These are phyloP conservation scores for Ascochyta viciae-villosae DNA, from an alignment of 2,329 filamentous ascomycete genomes.

Conservation along the genomic window DNA sequence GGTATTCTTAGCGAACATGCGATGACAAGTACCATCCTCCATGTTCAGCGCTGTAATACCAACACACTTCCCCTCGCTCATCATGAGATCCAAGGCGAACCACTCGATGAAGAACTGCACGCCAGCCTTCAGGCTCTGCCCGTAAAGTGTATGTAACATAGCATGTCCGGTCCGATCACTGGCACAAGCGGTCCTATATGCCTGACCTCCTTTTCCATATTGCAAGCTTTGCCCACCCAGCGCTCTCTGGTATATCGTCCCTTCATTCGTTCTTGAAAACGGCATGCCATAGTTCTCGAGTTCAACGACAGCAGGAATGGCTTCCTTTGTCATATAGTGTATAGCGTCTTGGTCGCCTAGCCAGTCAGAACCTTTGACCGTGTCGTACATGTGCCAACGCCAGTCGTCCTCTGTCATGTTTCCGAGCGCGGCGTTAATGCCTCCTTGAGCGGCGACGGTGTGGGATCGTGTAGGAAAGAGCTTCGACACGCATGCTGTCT, in stretches of 20 bases:
- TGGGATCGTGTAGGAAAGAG: conserved; percentile 70
- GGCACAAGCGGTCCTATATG: conserved; percentile 56
- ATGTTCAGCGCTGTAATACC: conserved; percentile 56
- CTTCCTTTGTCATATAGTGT: conserved; percentile 66
- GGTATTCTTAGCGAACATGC: conserved; percentile 58
- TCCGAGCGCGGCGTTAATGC: conserved; percentile 66
- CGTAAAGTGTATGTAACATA: conserved; percentile 60
- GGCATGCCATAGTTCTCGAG: conserved; percentile 64
- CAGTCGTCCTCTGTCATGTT: conserved; percentile 65
- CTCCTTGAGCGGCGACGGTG: conserved; percentile 72
- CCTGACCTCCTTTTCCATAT: conserved; percentile 58
- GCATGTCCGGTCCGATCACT: conserved; percentile 59
- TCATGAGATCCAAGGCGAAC: conserved; percentile 58
- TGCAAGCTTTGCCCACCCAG: conserved; percentile 57
- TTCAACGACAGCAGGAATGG: conserved; percentile 62
- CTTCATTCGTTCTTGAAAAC: conserved; percentile 57
- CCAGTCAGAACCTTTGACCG: conserved; percentile 66
- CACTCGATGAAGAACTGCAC: conserved; percentile 61
- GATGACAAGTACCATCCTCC: conserved; percentile 59
- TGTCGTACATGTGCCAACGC: conserved; percentile 68
- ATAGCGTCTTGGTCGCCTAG: conserved; percentile 67
- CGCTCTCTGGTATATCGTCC: conserved; percentile 58
- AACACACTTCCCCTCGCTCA: conserved; percentile 57
- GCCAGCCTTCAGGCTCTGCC: conserved; percentile 57
- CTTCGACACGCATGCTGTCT: conserved; percentile 70